Evolutionary conservation across 257 asterid genomes (phyloP).

Genomic region (Euphrasia confusa): DNA sequence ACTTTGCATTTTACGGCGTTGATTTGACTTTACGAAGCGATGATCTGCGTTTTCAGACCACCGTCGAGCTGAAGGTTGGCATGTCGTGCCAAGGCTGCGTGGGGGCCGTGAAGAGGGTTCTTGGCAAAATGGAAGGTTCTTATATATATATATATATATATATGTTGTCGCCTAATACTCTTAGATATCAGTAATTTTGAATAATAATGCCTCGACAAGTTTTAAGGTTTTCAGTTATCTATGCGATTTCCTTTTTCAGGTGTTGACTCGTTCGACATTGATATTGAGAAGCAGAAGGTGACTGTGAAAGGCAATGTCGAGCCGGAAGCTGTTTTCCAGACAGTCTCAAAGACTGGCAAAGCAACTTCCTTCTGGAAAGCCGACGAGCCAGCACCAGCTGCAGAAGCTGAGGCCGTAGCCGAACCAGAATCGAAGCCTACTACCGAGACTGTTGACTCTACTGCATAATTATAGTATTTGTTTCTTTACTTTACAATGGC

Average conservation of each 20-base stretch:
- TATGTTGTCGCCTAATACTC: no score
- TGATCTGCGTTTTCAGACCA: conserved; percentile 48
- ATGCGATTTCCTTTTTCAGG: conserved; percentile 47
- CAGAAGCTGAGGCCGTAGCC: conserved; percentile 16
- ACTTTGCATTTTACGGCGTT: not conserved
- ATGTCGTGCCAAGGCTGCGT: conserved; percentile 97
- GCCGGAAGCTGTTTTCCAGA: conserved; percentile 72
- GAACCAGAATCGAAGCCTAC: conserved; percentile 23
- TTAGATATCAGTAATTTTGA: no score
- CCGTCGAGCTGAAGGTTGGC: conserved; percentile 87
- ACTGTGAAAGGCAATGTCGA: conserved; percentile 69
- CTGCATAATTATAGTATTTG: conserved; percentile 31
- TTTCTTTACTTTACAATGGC: conserved; percentile 6
- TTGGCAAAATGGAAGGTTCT: conserved; percentile 81
- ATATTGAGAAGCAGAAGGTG: conserved; percentile 82
- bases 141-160: no score
- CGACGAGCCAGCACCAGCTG: conserved; percentile 27
- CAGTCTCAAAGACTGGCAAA: conserved; percentile 91
- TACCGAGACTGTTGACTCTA: conserved; percentile 29
- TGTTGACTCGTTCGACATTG: conserved; percentile 73
- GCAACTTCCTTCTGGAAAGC: conserved; percentile 80
- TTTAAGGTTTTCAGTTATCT: no score
- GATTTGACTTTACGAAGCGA: not conserved
- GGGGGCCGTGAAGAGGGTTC: conserved; percentile 91
- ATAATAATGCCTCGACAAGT: no score